Evolutionary conservation across 352 stramenopile genomes (phyloP).

Genomic region (Phytophthora niederhauseri): DNA sequence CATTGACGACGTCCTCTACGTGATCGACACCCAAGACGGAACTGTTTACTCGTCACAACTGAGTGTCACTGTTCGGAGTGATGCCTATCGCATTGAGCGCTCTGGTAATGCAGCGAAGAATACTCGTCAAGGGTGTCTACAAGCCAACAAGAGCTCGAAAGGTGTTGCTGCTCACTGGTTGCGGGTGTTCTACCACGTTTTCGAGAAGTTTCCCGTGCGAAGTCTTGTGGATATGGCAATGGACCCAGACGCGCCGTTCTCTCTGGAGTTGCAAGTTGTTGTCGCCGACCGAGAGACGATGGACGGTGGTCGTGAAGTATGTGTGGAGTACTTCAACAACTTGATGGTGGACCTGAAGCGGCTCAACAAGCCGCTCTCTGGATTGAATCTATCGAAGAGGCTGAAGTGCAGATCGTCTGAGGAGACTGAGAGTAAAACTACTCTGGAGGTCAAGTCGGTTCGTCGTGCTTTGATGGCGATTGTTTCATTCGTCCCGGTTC

Average conservation of each 20-base stretch:
- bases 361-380: constrained; percentile 40
- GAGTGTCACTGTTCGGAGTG: constrained; percentile 49
- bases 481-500: constrained; percentile 67
- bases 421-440: not conserved
- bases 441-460: constrained; percentile 4
- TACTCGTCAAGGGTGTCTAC: constrained; percentile 1
- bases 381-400: constrained; percentile 19
- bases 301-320: not conserved
- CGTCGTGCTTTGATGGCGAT: constrained; percentile 22
- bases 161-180: constrained; percentile 23
- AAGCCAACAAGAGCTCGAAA: not conserved
- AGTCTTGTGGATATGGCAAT: constrained; percentile 31
- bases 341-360: constrained; percentile 55
- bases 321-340: constrained; percentile 30
- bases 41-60: constrained; percentile 25
- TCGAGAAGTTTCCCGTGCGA: constrained; percentile 63
- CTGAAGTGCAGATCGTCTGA: constrained; percentile 17
- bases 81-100: constrained; percentile 58
- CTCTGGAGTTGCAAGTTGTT: constrained; percentile 21
- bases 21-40: constrained; percentile 22
- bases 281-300: not conserved
- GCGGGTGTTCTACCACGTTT: constrained; percentile 55
- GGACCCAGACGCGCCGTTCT: constrained; percentile 6
- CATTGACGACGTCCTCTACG: constrained; percentile 35
- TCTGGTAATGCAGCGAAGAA: constrained; percentile 18